Evolutionary conservation across 1,284 basidiomycete genomes (phyloP), one percentile per base, ranked within the genome.

Genomic region (Trametes hirsuta): DNA sequence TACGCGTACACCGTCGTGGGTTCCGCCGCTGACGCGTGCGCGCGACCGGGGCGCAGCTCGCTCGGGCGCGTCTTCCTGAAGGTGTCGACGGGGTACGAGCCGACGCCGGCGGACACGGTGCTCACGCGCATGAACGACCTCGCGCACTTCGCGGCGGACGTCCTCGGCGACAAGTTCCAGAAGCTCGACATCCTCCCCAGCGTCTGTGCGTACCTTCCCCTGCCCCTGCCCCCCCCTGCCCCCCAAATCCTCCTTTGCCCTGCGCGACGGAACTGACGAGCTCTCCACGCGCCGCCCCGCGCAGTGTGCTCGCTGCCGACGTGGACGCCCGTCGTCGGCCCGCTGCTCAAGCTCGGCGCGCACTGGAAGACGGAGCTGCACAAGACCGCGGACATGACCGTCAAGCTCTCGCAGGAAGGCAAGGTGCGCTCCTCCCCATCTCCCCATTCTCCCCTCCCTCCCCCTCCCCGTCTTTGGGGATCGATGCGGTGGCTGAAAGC

Each of bases 241-340:
- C 18, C 18, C 18, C 18, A 18, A 18, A 18, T 18, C 18, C 18
- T 18, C 18, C 18, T 15, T 37, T 40, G 30, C 30, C 25, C 22
- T 14, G 0, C 14, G 0, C 10, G 14, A 6, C 18, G 12, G 24
- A 34, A 6, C 35, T 25, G 22, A 14, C 42, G 8, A 45, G 21
- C 48, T 25, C 14, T n/a, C n/a, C n/a, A n/a, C 36, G n/a, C 46
- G 18, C 25, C 37, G 18, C 40, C 2, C 24, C 42, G 5, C 18
- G 41, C 55, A 74, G 75, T 75, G 51, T 59, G 64, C 18, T 70
- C 70, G 53, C 39, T 76, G 5, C 76, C 76, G 8, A 65, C 62
- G 30, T 77, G 76, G 75, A 65, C 73, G 34, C 76, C 76, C 39
- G 71, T 72, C 5, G 63, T 71, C 14, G 68, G 67, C 34, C 61